Evolutionary conservation across 257 asterid genomes (phyloP), one percentile per base, ranked within the genome.

Genomic region (Datura wrightii): DNA sequence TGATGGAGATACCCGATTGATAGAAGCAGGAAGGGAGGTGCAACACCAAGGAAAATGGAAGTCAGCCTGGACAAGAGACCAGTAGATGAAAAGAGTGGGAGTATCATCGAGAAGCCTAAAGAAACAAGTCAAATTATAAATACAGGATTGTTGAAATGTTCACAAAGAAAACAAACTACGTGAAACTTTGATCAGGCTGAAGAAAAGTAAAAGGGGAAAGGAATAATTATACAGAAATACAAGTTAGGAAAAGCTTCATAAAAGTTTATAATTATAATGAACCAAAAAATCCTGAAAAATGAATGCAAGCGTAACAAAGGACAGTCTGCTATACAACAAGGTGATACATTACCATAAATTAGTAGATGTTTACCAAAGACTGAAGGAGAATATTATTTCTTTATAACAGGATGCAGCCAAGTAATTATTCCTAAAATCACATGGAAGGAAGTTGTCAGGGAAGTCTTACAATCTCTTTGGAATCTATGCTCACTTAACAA

Each of bases 11-110:
- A 97, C 99, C 99, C 99, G 41, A 97, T 97, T 19, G 98, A 97
- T 63, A 97, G 94, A 79, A 97, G 94, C 88, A 97, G 95, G 89
- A 94, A 97, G 24, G 99, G 90, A 24, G 99, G 99, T 44, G 98
- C 99, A 84, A 96, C 94, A 80, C 99, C 98, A 50, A 97, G 97
- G 91, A 88, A 95, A 83, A 95, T 92, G 85, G 98, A 94, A 88
- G 91, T 92, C 74, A 97, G 96, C 86, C 99, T 92, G 65, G 98
- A 91, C 84, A 97, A 88, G 88, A 93, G 87, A 85, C 92, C 93
- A 79, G 93, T 83, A 60, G 94, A 87, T 37, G 99, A 97, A 87
- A 97, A 94, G 71, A 97, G 97, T 52, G 99, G 99, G 84, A 97
- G 97, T 87, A 91, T 90, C 92, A 95, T 84, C 8, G 99, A 92